phyloP scores from a whole-genome alignment of 2,329 filamentous ascomycete species.

The Fusarium denticulatum region DNA sequence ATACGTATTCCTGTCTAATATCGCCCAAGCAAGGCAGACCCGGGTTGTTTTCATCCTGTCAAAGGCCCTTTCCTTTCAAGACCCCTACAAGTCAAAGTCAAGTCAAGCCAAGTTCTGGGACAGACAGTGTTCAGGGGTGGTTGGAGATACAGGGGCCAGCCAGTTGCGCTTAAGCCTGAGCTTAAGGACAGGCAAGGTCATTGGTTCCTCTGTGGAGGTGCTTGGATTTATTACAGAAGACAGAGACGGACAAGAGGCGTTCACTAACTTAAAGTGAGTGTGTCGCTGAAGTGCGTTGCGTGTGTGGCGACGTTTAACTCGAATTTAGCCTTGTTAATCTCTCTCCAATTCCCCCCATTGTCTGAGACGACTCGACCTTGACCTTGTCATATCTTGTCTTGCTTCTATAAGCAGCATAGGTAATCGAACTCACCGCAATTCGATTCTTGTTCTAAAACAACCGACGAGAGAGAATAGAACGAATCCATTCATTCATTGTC shows the following conservation, averaged over 20 bases:
- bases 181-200: constrained; percentile 12
- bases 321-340: constrained; percentile 7
- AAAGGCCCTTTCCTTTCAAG: neutral
- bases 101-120: neutral
- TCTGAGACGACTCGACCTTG: neutral
- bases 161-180: constrained; percentile 29
- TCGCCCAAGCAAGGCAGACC: constrained; percentile 12
- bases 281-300: constrained; percentile 3
- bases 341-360: neutral
- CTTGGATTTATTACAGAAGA: constrained; percentile 4
- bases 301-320: constrained; percentile 24
- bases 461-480: constrained; percentile 8
- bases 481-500: constrained; percentile 9
- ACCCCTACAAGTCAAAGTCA: constrained; percentile 10
- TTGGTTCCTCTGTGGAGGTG: constrained; percentile 6
- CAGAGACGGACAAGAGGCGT: neutral
- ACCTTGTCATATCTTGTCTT: neutral
- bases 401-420: neutral
- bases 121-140: constrained; percentile 31
- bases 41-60: constrained; percentile 7
- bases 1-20: constrained; percentile 5
- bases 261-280: neutral
- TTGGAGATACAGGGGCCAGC: constrained; percentile 25
- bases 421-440: constrained; percentile 32
- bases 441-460: constrained; percentile 24